Conservation (phyloP, 306 rosid species). For the Cucumis hystrix region DNA sequence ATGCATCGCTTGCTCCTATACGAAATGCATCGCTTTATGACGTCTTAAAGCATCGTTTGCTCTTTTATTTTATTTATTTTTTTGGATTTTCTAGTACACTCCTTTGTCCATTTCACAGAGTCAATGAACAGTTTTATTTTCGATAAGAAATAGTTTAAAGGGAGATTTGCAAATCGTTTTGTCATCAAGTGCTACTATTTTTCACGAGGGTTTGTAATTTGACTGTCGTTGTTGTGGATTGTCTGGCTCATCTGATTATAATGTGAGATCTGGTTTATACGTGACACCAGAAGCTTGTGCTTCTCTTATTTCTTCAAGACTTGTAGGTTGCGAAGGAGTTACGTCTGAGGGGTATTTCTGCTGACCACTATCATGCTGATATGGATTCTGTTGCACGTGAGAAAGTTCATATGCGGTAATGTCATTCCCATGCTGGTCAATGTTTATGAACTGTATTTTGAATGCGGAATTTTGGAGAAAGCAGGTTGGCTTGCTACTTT, state of each 20-base stretch:
- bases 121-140: too few species aligned
- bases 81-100: not conserved
- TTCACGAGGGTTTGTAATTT: not conserved
- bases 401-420: constrained; percentile 80
- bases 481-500: not conserved
- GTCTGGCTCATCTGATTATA: not conserved
- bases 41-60: not conserved
- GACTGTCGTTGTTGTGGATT: not conserved
- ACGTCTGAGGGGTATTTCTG: constrained; percentile 65
- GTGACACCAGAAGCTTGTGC: not conserved
- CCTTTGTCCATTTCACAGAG: not conserved
- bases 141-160: not conserved
- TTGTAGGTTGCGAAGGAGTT: constrained; percentile 82
- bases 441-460: not conserved
- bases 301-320: constrained; percentile 10
- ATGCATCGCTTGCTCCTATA: not conserved
- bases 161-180: not conserved
- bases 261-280: not conserved
- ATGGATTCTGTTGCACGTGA: constrained; percentile 75
- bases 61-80: not conserved
- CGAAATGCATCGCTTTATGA: too few species aligned
- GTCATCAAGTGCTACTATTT: not conserved
- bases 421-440: not conserved
- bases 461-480: not conserved
- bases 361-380: constrained; percentile 86